phyloP scores from a whole-genome alignment of 176 grass and related monocot genomes.

The Phoenix roebelenii region DNA sequence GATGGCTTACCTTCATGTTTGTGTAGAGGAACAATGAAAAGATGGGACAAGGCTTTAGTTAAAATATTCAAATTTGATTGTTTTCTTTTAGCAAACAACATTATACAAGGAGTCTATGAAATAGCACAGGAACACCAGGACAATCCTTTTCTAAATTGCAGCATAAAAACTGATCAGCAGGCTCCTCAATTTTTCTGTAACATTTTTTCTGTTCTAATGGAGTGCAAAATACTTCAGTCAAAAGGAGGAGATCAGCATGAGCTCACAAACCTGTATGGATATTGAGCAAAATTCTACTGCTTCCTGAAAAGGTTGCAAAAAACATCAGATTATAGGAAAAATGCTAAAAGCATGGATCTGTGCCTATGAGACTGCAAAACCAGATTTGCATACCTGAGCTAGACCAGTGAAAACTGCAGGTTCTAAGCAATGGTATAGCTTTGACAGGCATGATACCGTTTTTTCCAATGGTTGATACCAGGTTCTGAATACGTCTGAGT shows the following conservation, averaged over 20 bases:
- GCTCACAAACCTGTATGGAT: constrained; percentile 74
- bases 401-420: constrained; percentile 93
- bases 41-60: too few species aligned
- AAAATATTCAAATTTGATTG: too few species aligned
- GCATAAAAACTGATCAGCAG: too few species aligned
- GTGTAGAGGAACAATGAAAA: too few species aligned
- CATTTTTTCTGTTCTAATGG: too few species aligned
- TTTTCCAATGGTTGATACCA: constrained; percentile 97
- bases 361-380: not conserved
- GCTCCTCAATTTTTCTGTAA: too few species aligned
- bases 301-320: constrained; percentile 47
- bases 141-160: too few species aligned
- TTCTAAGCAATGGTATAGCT: constrained; percentile 89
- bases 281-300: constrained; percentile 87
- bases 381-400: constrained; percentile 62
- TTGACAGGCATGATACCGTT: constrained; percentile 93
- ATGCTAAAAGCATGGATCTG: constrained; percentile 6
- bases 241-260: not conserved
- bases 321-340: constrained; percentile 24
- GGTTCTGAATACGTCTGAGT: constrained; percentile 59
- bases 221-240: too few species aligned
- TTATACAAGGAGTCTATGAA: too few species aligned
- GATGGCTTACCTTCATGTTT: too few species aligned
- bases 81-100: too few species aligned
- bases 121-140: too few species aligned